These are phyloP conservation scores for Mariannaea sp. DNA, from an alignment of 2,329 filamentous ascomycete species.

Conservation along the genomic window DNA sequence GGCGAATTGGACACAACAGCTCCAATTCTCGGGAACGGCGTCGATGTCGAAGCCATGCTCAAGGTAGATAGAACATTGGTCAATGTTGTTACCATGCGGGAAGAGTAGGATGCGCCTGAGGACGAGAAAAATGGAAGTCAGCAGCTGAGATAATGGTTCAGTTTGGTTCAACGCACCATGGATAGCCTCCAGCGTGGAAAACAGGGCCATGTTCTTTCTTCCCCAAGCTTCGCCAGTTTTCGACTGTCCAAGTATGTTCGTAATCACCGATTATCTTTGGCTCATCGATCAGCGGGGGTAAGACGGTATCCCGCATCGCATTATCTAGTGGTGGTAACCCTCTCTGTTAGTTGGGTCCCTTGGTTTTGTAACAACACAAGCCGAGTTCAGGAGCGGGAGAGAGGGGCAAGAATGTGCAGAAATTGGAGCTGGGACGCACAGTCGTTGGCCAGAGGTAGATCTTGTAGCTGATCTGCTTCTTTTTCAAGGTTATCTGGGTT, in stretches of 20 bases:
- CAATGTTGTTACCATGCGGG: conserved; percentile 91
- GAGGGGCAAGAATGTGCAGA: conserved; percentile 30
- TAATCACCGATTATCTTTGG: conserved; percentile 79
- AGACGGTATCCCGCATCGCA: conserved; percentile 80
- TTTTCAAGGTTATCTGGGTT: conserved; percentile 57
- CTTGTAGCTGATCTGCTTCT: conserved; percentile 54
- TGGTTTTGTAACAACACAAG: conserved; percentile 4
- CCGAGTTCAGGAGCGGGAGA: conserved; percentile 4
- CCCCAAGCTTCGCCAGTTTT: conserved; percentile 75
- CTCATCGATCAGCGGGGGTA: conserved; percentile 74
- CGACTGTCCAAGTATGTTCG: conserved; percentile 83
- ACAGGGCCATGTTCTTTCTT: conserved; percentile 86
- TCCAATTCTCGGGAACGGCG: conserved; percentile 88
- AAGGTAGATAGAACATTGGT: conserved; percentile 92
- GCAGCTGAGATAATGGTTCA: conserved; percentile 6
- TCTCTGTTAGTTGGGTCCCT: conserved; percentile 28
- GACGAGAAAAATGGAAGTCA: conserved; percentile 27
- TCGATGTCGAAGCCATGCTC: conserved; percentile 86
- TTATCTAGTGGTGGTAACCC: conserved; percentile 60
- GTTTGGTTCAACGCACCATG: conserved; percentile 66
- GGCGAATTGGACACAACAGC: conserved; percentile 93
- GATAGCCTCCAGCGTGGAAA: conserved; percentile 84
- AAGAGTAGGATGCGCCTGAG: conserved; percentile 91
- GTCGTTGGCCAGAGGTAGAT: conserved; percentile 57
- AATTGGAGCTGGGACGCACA: too few relatives aligned